Conservation (phyloP, 2,329 filamentous ascomycete genomes). For the Penicillium sp. region DNA sequence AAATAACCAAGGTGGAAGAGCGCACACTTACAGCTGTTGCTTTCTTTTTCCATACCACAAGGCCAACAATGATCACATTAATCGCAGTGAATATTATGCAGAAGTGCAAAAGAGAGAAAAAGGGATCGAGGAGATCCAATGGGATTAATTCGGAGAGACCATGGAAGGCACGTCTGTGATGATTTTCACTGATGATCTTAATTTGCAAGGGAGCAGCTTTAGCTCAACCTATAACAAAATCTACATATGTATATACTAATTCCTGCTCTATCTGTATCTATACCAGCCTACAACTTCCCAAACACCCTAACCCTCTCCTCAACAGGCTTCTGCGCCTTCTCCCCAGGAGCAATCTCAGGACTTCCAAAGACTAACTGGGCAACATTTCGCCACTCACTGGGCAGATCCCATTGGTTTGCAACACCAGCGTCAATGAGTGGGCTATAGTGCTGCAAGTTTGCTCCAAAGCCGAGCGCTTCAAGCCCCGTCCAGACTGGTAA, state of each 20-base stretch:
- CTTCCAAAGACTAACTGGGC: slow-evolving; percentile 81
- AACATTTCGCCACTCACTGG: slow-evolving; percentile 70
- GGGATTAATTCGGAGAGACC: too few relatives aligned
- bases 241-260: background rate
- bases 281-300: slow-evolving; percentile 32
- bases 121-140: too few relatives aligned
- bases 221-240: background rate
- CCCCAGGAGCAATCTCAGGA: slow-evolving; percentile 53
- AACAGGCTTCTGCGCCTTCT: slow-evolving; percentile 64
- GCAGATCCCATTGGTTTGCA: slow-evolving; percentile 65
- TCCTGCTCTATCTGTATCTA: background rate
- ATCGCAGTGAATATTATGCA: too few relatives aligned
- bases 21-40: too few relatives aligned
- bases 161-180: too few relatives aligned
- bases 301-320: slow-evolving; percentile 67
- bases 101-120: too few relatives aligned
- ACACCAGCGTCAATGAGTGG: slow-evolving; percentile 76
- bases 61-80: too few relatives aligned
- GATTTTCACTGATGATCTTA: too few relatives aligned
- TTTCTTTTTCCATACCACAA: too few relatives aligned
- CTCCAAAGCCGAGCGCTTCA: slow-evolving; percentile 78
- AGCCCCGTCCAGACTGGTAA: slow-evolving; percentile 70
- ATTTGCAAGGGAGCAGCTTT: too few relatives aligned
- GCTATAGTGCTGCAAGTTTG: slow-evolving; percentile 93
- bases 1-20: too few relatives aligned